phyloP scores from a whole-genome alignment of 2,329 filamentous ascomycete genomes.

The Westerdykella ornata region DNA sequence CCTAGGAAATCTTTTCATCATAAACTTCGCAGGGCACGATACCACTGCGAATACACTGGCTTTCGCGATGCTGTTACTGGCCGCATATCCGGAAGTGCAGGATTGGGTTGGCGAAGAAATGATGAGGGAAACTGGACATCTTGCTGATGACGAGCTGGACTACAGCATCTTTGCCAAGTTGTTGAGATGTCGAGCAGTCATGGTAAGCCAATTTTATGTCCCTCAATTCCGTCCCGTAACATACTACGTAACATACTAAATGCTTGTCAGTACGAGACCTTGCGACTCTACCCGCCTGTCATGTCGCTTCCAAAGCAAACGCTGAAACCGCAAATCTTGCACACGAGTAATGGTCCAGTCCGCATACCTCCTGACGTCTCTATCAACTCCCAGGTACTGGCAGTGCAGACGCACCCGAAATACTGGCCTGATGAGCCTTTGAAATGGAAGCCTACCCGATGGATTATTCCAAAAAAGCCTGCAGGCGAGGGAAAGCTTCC shows the following conservation, averaged over 20 bases:
- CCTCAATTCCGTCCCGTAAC: background rate
- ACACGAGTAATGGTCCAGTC: slow-evolving; percentile 1
- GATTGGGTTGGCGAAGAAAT: slow-evolving; percentile 43
- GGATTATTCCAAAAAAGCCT: slow-evolving; percentile 18
- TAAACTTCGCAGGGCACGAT: slow-evolving; percentile 49
- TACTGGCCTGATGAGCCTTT: slow-evolving; percentile 27
- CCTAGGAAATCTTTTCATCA: slow-evolving; percentile 45
- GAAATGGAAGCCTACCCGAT: slow-evolving; percentile 28
- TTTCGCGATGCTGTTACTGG: slow-evolving; percentile 42
- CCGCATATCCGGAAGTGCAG: slow-evolving; percentile 42
- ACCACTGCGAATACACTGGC: slow-evolving; percentile 45
- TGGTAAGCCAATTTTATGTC: slow-evolving; percentile 9
- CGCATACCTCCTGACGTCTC: slow-evolving; percentile 8
- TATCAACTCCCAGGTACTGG: slow-evolving; percentile 17
- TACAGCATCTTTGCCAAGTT: slow-evolving; percentile 37
- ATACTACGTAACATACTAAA: slow-evolving; percentile 1
- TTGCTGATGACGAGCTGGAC: slow-evolving; percentile 28
- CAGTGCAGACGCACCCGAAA: slow-evolving; percentile 22
- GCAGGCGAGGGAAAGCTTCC: background rate
- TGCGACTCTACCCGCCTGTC: slow-evolving; percentile 39
- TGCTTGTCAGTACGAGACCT: slow-evolving; percentile 36
- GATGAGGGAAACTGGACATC: slow-evolving; percentile 10
- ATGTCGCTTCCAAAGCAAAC: slow-evolving; percentile 26
- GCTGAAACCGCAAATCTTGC: background rate
- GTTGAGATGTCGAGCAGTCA: slow-evolving; percentile 37